Conservation (phyloP, 768 basidiomycete species). For the Macrolepiota albuminosa region DNA sequence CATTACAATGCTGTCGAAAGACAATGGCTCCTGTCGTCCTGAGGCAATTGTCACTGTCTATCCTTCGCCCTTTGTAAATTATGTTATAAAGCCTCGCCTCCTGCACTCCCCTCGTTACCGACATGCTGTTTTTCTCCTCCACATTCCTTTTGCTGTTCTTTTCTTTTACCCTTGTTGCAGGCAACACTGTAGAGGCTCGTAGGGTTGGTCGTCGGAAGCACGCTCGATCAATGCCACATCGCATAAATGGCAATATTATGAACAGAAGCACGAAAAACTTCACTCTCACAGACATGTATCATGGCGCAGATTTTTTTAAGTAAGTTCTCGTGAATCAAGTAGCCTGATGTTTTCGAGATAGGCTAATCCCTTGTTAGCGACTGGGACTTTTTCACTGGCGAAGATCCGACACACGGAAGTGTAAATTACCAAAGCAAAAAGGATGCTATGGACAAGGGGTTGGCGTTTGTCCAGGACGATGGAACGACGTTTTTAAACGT, state of each 20-base stretch:
- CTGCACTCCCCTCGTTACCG: not conserved
- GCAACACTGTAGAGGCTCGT: slow-evolving; percentile 19
- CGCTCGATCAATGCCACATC: slow-evolving; percentile 12
- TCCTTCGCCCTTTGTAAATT: not conserved
- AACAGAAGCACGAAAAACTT: slow-evolving; percentile 17
- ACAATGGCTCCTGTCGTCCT: not conserved
- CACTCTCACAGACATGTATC: slow-evolving; percentile 30
- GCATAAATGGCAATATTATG: not conserved
- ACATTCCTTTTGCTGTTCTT: slow-evolving; percentile 2
- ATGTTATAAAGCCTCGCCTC: slow-evolving; percentile 6
- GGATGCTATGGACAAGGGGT: slow-evolving; percentile 44
- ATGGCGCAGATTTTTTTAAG: slow-evolving; percentile 58
- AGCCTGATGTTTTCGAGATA: not conserved
- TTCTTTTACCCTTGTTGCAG: slow-evolving; percentile 24
- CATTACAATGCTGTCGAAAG: not conserved
- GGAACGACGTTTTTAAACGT: slow-evolving; percentile 58
- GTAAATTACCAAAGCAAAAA: slow-evolving; percentile 53
- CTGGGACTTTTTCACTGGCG: slow-evolving; percentile 60
- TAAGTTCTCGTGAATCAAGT: slow-evolving; percentile 23
- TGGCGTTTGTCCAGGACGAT: slow-evolving; percentile 59
- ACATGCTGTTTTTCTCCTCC: slow-evolving; percentile 7
- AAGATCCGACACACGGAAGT: slow-evolving; percentile 67
- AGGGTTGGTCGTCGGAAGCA: slow-evolving; percentile 18
- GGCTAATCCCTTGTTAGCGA: slow-evolving; percentile 29
- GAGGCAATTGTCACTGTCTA: not conserved